Evolutionary conservation across 2,329 filamentous ascomycete species (phyloP), one percentile per base, ranked within the genome.

Genomic region (Fusarium beomiforme): DNA sequence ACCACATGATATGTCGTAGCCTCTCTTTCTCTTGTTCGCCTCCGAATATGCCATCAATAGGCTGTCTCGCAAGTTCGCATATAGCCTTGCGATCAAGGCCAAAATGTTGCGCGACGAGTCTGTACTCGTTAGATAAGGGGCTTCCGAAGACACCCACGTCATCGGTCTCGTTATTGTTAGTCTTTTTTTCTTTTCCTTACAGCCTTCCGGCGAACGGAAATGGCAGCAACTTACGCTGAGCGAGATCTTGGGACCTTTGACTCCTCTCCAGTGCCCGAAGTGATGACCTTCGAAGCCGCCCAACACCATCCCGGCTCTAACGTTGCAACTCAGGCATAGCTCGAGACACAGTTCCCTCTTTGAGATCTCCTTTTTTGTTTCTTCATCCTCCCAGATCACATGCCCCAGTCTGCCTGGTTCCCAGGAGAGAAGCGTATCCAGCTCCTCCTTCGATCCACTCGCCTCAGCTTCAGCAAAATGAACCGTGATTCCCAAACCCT

Each of bases 91-190:
- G 78, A 16, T 75, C 77, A 10, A 96, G 83, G 1, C 80, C 78
- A 75, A 96, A 96, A 77, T 95, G 89, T 71, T 90, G 80, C 2
- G 91, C 90, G 6, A 92, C 91, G 5, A 96, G 86, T 11, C 85
- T 82, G 79, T 95, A 95, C 78, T 97, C 93, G 72, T 94, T 90
- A 1, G 92, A 94, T 7, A 95, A 80, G 0, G 88, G 85, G 76
- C 92, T 95, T 53, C 90, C 91, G 75, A 96, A 96, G 24, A 96
- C 89, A 4, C 93, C 93, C 13, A 95, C 91, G 75, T 96, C 93
- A 77, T 96, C 93, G 3, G 93, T 96, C 92, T 94, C 43, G 19
- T 19, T 5, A 14, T 2, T 10, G 14, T 76, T 29, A 76, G 64
- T 21, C 46, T 34, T 13, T 13, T 7, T 11, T 8, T 19, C 8